Percentiles rank a stretch among this genome's conserved stretches.
phyloP scores from a whole-genome alignment of 768 basidiomycete species.

The Leucogyrophana mollusca region DNA sequence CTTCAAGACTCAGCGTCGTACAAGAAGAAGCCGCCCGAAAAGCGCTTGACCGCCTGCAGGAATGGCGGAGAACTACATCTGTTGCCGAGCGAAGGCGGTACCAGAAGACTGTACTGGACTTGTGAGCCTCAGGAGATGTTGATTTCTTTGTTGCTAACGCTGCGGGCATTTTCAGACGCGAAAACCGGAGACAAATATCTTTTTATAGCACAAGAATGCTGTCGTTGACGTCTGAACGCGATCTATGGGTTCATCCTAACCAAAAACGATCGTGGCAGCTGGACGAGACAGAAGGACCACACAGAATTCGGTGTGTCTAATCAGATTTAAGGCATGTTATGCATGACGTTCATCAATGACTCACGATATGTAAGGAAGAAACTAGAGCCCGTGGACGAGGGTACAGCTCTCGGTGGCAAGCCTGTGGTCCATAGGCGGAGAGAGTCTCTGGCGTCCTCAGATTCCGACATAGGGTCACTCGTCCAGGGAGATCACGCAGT shows the following conservation, averaged over 20 bases:
- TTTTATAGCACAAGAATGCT: slow-evolving; percentile 60
- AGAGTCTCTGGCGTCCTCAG: slow-evolving; percentile 50
- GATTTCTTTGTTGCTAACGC: neutral
- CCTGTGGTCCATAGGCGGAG: slow-evolving; percentile 39
- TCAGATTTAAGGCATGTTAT: neutral
- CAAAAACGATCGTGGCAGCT: slow-evolving; percentile 63
- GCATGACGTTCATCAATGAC: neutral
- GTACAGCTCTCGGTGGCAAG: slow-evolving; percentile 33
- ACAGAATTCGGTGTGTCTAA: slow-evolving; percentile 68
- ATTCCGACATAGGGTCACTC: slow-evolving; percentile 47
- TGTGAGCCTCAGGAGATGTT: slow-evolving; percentile 38
- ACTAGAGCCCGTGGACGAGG: slow-evolving; percentile 61
- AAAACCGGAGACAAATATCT: slow-evolving; percentile 69
- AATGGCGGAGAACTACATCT: slow-evolving; percentile 73
- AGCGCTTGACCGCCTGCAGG: slow-evolving; percentile 58
- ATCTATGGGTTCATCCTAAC: slow-evolving; percentile 70
- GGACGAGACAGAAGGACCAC: slow-evolving; percentile 91
- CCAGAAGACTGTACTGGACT: slow-evolving; percentile 69
- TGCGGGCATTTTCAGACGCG: slow-evolving; percentile 72
- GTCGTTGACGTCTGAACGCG: slow-evolving; percentile 70
- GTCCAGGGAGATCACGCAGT: slow-evolving; percentile 61
- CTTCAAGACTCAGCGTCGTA: slow-evolving; percentile 16
- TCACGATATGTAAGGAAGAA: slow-evolving; percentile 56
- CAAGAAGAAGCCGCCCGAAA: slow-evolving; percentile 51
- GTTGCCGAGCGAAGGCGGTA: slow-evolving; percentile 69